phyloP scores from a whole-genome alignment of 140 eudicot species.

The Oenanthe javanica region DNA sequence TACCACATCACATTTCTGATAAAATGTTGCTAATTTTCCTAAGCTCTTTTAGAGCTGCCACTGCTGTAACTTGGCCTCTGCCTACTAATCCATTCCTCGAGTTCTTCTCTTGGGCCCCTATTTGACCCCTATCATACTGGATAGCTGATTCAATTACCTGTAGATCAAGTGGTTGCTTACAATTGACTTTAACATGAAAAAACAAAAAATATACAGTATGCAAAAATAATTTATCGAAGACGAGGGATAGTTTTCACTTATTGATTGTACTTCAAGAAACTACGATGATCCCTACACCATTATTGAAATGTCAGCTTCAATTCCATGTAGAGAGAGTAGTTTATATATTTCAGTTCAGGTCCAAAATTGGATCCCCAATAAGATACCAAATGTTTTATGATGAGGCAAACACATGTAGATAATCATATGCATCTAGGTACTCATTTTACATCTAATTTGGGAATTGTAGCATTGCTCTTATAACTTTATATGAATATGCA shows the following conservation, averaged over 20 bases:
- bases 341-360: not conserved
- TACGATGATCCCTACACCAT: not conserved
- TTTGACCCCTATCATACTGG: constrained; percentile 57
- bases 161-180: constrained; percentile 4
- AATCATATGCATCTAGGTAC: not conserved
- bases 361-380: not conserved
- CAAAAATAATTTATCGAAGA: not conserved
- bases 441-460: not conserved
- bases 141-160: constrained; percentile 89
- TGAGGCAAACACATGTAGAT: not conserved
- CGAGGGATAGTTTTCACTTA: not conserved
- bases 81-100: constrained; percentile 71
- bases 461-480: not conserved
- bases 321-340: not conserved
- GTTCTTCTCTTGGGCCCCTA: constrained; percentile 34
- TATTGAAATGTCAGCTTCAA: not conserved
- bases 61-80: constrained; percentile 79
- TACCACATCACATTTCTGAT: constrained; percentile 57
- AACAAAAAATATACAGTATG: not conserved
- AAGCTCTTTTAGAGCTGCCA: constrained; percentile 85
- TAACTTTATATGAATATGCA: not conserved
- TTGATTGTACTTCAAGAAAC: not conserved
- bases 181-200: not conserved
- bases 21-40: constrained; percentile 79
- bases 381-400: not conserved